Base-by-base conservation (phyloP, 2,329 filamentous ascomycete species). In the Talaromyces sp. region DNA sequence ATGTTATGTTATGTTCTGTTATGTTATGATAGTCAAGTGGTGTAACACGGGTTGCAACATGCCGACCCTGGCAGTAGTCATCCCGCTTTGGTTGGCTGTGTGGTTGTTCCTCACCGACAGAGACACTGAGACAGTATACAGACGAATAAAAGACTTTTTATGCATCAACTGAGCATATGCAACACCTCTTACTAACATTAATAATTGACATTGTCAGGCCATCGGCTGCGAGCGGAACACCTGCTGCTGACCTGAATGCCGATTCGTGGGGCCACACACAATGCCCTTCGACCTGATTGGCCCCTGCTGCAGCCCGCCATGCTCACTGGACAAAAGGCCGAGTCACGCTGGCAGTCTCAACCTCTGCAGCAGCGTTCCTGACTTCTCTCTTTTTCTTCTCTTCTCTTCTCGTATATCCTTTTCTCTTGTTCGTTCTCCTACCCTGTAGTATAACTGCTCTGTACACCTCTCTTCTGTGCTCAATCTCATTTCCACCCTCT, bases 291-390 rank as follows among this genome's bases (percentile, higher is more conserved):
- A 10, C 28, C 19, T 31, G 40, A 45, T 50, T 39, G 22, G 53
- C 33, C 28, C 15, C 9, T 8, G 46, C 31, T 15, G 19, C 46
- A 11, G 17, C 17, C 33, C 11, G 9, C 22, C 19, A 43, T 51
- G 41, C 48, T 63, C 48, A 58, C 45, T 36, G 59, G 59, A 35
- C 25, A 13, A 45, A 28, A 62, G 46, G 15, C 8, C 40, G 45
- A 54, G 43, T 48, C 53, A 39, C 53, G 43, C 43, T 33, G 54
- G 33, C 54, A 31, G 33, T 10, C 33, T 33, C 28, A 60, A 21
- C 46, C 61, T 39, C 61, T 61, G 37, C 54, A 60, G 52, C 57
- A 52, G 19, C 33, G 61, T 31, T 46, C 33, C 40, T 46, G 51
- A 33, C 37, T 37, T 51, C 28, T 39, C 21, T 50, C 45, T 17